Base-by-base conservation (phyloP, 345 rosid genomes). In the Pugionium cornutum region DNA sequence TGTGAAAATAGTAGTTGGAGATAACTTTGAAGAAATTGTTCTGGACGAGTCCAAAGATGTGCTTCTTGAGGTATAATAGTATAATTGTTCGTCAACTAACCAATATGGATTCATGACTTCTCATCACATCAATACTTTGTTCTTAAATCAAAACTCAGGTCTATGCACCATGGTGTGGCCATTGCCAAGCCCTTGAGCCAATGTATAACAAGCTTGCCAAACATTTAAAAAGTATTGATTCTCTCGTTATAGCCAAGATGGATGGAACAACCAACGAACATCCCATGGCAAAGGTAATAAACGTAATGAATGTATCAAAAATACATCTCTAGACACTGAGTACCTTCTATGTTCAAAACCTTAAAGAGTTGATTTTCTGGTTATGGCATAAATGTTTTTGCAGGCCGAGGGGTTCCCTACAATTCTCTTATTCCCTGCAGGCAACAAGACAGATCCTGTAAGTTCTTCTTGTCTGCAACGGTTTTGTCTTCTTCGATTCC, bases 141-240 rank as follows among this genome's bases (percentile, higher is more conserved):
- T 31, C 39, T 52, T 7, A 18, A 11, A 42, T 43, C 50, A 25
- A 55, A 51, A 72, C 28, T 66, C 78, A 94, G 99, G 85, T 94
- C 50, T 84, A 94, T 73, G 97, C 99, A 60, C 96, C 99, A 50
- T 91, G 99, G 99, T 94, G 99, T 67, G 99, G 99, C 58, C 99
- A 94, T 79, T 94, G 99, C 79, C 96, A 94, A 82, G 68, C 97
- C 34, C 79, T 94, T 33, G 99, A 94, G 77, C 96, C 96, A 52
- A 87, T 86, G 49, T 94, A 91, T 54, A 80, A 84, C 87, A 94
- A 94, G 72, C 96, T 94, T 75, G 99, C 89, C 40, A 87, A 84
- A 78, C 96, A 91, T 82, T 80, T 95, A 47, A 76, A 67, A 4
- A 84, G 71, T 63, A 84, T 95, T 63, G 91, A 95, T 46, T 91